Evolutionary conservation across 2,329 filamentous ascomycete species (phyloP).

Genomic region (Aspergillus arachidicola): DNA sequence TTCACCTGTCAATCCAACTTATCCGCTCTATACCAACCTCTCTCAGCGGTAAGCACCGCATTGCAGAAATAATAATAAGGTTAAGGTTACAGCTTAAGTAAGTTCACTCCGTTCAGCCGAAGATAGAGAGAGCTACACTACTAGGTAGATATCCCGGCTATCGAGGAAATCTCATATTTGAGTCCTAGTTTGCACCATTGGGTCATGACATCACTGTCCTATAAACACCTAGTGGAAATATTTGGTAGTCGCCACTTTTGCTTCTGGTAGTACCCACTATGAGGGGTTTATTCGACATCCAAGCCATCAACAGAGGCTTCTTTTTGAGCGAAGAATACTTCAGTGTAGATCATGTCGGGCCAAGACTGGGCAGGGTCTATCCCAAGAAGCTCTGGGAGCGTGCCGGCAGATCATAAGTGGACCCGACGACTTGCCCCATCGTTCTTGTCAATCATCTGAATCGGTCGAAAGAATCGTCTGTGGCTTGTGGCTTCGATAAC

Average conservation of each 20-base stretch:
- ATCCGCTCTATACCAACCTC: background rate
- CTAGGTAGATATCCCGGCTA: background rate
- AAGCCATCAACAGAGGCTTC: background rate
- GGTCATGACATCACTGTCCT: background rate
- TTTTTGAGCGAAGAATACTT: background rate
- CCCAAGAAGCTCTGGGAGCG: background rate
- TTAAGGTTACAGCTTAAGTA: background rate
- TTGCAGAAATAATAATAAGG: background rate
- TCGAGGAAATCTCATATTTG: background rate
- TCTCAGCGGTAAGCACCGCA: background rate
- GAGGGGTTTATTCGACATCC: background rate
- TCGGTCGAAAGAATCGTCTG: background rate
- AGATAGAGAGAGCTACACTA: background rate
- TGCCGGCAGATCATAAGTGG: slow-evolving; percentile 2
- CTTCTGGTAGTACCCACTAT: background rate
- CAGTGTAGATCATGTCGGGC: background rate
- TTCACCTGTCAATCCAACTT: background rate
- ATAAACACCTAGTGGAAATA: background rate
- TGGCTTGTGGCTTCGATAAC: background rate
- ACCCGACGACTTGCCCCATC: background rate
- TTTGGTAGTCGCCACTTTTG: background rate
- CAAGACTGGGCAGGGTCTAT: background rate
- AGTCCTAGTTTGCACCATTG: too few relatives aligned
- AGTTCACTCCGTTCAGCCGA: background rate
- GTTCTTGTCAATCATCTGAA: background rate